Base-by-base conservation (phyloP, 768 basidiomycete genomes). In the Trametes elegans region DNA sequence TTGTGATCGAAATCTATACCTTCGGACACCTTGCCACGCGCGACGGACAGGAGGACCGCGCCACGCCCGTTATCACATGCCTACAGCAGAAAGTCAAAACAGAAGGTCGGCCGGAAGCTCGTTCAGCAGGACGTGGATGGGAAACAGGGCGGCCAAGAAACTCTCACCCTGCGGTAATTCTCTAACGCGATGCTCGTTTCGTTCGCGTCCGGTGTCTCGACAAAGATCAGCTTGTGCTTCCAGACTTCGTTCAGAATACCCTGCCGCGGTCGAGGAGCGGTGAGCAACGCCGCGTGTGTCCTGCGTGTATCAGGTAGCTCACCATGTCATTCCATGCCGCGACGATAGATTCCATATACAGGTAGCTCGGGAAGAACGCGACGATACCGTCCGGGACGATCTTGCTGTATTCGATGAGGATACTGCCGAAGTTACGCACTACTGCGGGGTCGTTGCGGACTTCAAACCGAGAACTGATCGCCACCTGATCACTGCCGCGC, bases 281-380 rank as follows among this genome's bases (percentile, higher is more conserved):
- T 39, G 44, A 66, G 49, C 45, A 26, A 44, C 24, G n/a, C n/a
- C n/a, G n/a, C n/a, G n/a, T n/a, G n/a, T n/a, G n/a, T n/a, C n/a
- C n/a, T n/a, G n/a, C n/a, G n/a, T n/a, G n/a, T n/a, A n/a, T n/a
- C n/a, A n/a, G n/a, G n/a, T n/a, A n/a, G 73, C 87, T 48, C 68
- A 95, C 97, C 97, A 99, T 99, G 70, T 99, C 97, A 67, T 98
- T 98, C 97, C 97, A 99, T n/a, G 97, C 97, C 2, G 94, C 93
- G 10, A 98, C 97, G 55, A 99, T 99, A 21, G 92, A 94, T 71
- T 99, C 97, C 97, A 99, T 99, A 71, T 99, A 99, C 13, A 99
- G 83, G 74, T 99, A 99, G 72, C 91, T 93, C 18, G 97, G 97
- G 73, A 99, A 99, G 79, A 99, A 99, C 4, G 94, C 95, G 18